These are phyloP conservation scores for Clavispora vitiphila DNA, from an alignment of 805 yeast genomes.

Conservation along the genomic window DNA sequence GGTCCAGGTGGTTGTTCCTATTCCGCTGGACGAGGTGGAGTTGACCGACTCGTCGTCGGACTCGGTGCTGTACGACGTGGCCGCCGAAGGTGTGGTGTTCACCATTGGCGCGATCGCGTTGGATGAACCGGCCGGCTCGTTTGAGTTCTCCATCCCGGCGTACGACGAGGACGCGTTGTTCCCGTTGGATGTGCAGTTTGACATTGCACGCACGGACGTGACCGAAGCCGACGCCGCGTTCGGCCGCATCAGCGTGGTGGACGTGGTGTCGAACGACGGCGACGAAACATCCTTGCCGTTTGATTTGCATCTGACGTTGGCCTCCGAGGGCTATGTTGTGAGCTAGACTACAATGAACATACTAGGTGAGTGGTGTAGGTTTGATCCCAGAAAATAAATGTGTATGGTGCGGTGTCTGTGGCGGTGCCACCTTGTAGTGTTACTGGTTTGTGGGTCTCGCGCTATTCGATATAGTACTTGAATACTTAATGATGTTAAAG, in stretches of 20 bases:
- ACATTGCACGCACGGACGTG: conserved; percentile 39
- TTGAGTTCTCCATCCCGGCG: conserved; percentile 73
- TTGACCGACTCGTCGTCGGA: conserved; percentile 46
- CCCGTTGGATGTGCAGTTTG: conserved; percentile 78
- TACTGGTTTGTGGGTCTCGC: too few relatives aligned
- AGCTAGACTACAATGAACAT: conserved; percentile 21
- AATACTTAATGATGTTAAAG: too few relatives aligned
- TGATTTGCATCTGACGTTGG: conserved; percentile 54
- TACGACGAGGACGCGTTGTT: conserved; percentile 78
- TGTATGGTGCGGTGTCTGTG: too few relatives aligned
- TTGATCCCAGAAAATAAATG: too few relatives aligned
- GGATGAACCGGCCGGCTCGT: conserved; percentile 59
- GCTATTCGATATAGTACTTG: too few relatives aligned
- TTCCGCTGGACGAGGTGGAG: conserved; percentile 50
- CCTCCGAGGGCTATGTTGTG: conserved; percentile 56
- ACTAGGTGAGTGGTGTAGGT: too few relatives aligned
- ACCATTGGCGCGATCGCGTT: conserved; percentile 50
- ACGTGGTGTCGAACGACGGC: conserved; percentile 48
- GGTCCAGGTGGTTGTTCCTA: conserved; percentile 59
- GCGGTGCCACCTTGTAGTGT: too few relatives aligned
- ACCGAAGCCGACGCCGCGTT: conserved; percentile 43
- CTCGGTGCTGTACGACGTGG: conserved; percentile 47
- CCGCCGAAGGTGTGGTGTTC: conserved; percentile 69
- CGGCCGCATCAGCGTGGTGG: conserved; percentile 61
- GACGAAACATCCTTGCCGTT: conserved; percentile 61